phyloP scores from a whole-genome alignment of 441 rosid species.

The Geranium incanum region DNA sequence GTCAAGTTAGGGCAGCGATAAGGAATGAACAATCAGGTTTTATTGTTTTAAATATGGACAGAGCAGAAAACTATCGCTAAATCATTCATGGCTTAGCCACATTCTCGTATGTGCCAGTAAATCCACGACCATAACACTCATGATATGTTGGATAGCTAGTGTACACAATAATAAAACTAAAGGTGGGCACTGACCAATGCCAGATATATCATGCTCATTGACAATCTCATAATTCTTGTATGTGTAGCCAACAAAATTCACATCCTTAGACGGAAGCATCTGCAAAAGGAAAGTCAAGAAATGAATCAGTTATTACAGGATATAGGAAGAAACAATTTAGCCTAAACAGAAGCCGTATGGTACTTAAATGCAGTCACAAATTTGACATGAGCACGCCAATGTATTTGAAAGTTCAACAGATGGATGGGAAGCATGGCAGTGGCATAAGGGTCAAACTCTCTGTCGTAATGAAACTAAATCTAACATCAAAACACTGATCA shows the following conservation, averaged over 20 bases:
- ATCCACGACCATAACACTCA: too few species aligned
- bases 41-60: too few species aligned
- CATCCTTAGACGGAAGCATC: slow-evolving; percentile 51
- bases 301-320: not conserved
- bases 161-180: not conserved
- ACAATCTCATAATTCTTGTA: slow-evolving; percentile 52
- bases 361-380: too few species aligned
- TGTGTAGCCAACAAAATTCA: slow-evolving; percentile 49
- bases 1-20: not conserved
- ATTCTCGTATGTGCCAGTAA: not conserved
- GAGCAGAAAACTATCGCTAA: too few species aligned
- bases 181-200: slow-evolving; percentile 33
- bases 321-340: not conserved
- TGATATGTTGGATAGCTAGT: not conserved
- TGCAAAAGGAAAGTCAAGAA: slow-evolving; percentile 17
- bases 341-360: not conserved
- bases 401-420: too few species aligned
- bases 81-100: too few species aligned
- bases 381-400: too few species aligned
- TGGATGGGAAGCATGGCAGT: too few species aligned
- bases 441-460: not conserved
- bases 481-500: not conserved
- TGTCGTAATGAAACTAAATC: not conserved
- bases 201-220: slow-evolving; percentile 39
- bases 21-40: not conserved